Percentiles rank a stretch among this genome's conserved stretches.
These are phyloP conservation scores for Gracilaria vermiculophylla DNA, from an alignment of 23 red algal species.

Conservation along the genomic window DNA sequence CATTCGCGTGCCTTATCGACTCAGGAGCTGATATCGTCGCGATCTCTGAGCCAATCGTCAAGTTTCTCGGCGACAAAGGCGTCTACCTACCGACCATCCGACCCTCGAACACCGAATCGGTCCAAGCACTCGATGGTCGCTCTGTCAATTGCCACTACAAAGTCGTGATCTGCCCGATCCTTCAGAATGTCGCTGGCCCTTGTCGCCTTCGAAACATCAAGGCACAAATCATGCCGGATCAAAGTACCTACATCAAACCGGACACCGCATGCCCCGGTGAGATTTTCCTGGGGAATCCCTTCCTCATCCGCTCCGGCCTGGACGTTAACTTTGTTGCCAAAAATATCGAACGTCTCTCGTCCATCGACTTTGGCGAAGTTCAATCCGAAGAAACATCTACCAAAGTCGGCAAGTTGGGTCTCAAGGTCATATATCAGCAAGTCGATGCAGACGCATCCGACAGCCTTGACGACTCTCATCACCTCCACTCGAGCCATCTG, in stretches of 20 bases:
- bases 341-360: too few species aligned
- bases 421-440: not conserved
- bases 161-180: not conserved
- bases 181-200: constrained; percentile 31
- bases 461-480: not conserved
- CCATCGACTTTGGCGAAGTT: not conserved
- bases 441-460: not conserved
- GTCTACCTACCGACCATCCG: not conserved
- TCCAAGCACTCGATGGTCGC: constrained; percentile 14
- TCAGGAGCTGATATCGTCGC: constrained; percentile 29
- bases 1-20: constrained; percentile 38
- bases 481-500: not conserved
- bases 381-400: not conserved
- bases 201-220: constrained; percentile 57
- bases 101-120: not conserved
- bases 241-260: not conserved
- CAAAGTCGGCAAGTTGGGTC: constrained; percentile 30
- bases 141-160: not conserved
- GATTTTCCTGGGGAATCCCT: too few species aligned
- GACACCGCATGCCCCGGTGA: too few species aligned
- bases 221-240: constrained; percentile 7
- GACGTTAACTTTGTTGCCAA: too few species aligned
- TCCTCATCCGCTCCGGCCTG: too few species aligned
- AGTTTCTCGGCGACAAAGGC: constrained; percentile 33
- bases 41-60: not conserved